A percentile compares a stretch with the other conserved stretches of the same genome.
These are phyloP conservation scores for Cladosporium cucumerinum DNA, from an alignment of 2,329 filamentous ascomycete species.

Conservation along the genomic window DNA sequence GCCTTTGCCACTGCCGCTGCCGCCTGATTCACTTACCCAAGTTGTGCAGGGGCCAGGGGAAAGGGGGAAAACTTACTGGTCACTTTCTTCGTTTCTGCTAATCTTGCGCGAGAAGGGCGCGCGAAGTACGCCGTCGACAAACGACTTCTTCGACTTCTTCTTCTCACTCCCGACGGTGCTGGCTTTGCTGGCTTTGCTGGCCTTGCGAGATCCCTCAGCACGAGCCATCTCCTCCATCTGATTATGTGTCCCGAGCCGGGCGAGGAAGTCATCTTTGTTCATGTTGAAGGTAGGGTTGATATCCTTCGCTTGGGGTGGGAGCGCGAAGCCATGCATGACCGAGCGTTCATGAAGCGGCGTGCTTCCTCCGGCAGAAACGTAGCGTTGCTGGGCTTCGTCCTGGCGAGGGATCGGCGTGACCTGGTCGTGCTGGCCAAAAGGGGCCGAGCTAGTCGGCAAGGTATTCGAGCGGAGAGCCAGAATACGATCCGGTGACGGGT, in stretches of 20 bases:
- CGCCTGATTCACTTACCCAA: neutral
- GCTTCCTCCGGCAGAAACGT: conserved; percentile 29
- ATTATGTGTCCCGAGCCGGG: too few species aligned
- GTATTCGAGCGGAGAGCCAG: neutral
- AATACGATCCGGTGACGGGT: neutral
- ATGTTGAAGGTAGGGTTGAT: neutral
- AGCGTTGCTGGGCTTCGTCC: conserved; percentile 24
- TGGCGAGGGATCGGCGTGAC: conserved; percentile 18
- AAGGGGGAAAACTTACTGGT: neutral
- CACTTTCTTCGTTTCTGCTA: neutral
- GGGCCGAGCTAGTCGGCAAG: neutral
- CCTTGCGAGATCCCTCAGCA: neutral
- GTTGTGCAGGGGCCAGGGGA: neutral
- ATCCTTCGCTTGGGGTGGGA: neutral
- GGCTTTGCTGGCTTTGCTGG: neutral
- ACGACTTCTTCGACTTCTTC: neutral
- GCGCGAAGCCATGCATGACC: conserved; percentile 20
- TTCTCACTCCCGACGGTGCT: neutral
- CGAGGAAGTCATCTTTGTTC: neutral
- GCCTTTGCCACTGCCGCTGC: neutral
- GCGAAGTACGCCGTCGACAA: neutral
- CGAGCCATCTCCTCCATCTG: neutral
- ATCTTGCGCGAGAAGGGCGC: neutral
- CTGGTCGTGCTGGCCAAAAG: neutral
- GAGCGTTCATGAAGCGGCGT: conserved; percentile 25